These are phyloP conservation scores for Artemisia tridentata DNA, from an alignment of 129 eudicot genomes.

Conservation along the genomic window DNA sequence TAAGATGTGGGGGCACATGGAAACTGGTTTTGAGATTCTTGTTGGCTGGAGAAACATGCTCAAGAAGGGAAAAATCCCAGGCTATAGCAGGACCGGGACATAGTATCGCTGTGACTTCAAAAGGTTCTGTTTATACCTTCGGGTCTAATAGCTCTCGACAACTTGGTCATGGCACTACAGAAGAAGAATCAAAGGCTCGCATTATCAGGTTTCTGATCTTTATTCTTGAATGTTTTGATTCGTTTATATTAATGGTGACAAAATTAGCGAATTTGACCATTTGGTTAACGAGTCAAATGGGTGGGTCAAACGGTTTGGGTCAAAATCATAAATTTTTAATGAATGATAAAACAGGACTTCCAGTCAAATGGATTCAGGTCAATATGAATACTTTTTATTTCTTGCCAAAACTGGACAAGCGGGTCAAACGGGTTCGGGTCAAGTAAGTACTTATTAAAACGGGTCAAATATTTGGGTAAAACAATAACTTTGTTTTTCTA, in stretches of 20 bases:
- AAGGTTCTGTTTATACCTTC: slow-evolving; percentile 75
- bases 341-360: too few species aligned
- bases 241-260: neutral
- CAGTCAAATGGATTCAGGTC: too few species aligned
- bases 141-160: slow-evolving; percentile 93
- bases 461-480: too few species aligned
- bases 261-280: neutral
- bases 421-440: too few species aligned
- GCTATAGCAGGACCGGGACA: slow-evolving; percentile 99
- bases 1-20: slow-evolving; percentile 94
- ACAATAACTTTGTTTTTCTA: too few species aligned
- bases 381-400: too few species aligned
- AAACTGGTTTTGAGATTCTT: slow-evolving; percentile 82
- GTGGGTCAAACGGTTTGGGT: neutral
- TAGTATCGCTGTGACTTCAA: slow-evolving; percentile 85
- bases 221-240: neutral
- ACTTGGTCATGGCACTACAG: slow-evolving; percentile 86
- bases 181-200: slow-evolving; percentile 71
- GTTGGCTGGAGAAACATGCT: slow-evolving; percentile 87
- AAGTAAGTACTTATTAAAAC: too few species aligned
- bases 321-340: too few species aligned
- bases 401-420: too few species aligned
- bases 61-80: slow-evolving; percentile 86
- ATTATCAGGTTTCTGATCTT: slow-evolving; percentile 54
- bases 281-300: neutral